Base-by-base conservation (phyloP, 169 alveolate genomes). In the Cryptosporidium meleagridis region DNA sequence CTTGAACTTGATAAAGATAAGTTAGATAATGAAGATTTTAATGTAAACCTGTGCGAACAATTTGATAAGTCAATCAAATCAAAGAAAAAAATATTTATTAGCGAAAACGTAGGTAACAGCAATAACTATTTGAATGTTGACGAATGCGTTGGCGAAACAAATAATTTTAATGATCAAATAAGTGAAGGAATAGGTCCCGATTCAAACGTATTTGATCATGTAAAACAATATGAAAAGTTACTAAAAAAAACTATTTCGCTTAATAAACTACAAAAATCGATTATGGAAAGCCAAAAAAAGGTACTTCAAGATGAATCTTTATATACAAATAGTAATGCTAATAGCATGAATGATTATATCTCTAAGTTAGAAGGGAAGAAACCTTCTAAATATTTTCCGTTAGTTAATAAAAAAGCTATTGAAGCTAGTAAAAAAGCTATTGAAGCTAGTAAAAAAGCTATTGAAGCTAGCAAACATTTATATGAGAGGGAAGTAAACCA, bases 341-440 rank as follows among this genome's bases (percentile, higher is more conserved):
- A 73, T 55, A 59, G 35, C n/a, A 65, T 65, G 3, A 37, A 31
- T 65, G 31, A 35, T 37, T 73, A 73, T 29, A 59, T 33, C 3
- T 2, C n/a, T 26, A 31, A 73, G 37, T 10, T 73, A 23, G 58
- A 73, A 51, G 39, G 41, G 7, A 73, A 55, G 21, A 51, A 58
- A 14, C 52, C 29, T 12, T 37, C 29, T 9, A 73, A 12, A 0
- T 41, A 41, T 45, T 55, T n/a, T 55, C 72, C 70, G 33, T 23
- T 73, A 26, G 86, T 58, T 12, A 73, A 73, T 39, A 59, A 73
- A 73, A 73, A 55, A 41, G 86, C 86, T 3, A 58, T 73, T 29
- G 86, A 70, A 8, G 89, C 75, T 3, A 80, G 89, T 9, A 21
- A 59, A 80, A 80, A 80, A 37, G 75, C 75, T 10, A 51, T 80